Evolutionary conservation across 352 stramenopile species (phyloP).

Genomic region (Phytophthora syringae): DNA sequence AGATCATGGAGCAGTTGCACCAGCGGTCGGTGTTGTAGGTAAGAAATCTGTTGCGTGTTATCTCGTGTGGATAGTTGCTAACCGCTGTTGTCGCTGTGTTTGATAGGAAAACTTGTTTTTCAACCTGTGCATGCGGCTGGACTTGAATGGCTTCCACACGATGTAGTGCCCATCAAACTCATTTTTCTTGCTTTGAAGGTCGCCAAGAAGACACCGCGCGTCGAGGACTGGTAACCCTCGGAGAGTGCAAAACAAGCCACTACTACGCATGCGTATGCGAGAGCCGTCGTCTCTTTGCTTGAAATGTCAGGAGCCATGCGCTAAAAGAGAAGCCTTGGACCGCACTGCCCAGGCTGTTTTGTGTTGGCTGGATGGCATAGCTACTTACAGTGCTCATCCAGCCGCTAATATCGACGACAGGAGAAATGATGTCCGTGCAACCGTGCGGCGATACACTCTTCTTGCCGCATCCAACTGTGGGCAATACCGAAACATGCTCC

Average conservation of each 20-base stretch:
- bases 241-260: no score
- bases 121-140: constrained; percentile 64
- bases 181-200: constrained; percentile 25
- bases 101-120: constrained; percentile 71
- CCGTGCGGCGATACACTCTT: constrained; percentile 81
- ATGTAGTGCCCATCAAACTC: constrained; percentile 35
- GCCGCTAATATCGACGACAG: constrained; percentile 63
- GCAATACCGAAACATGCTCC: no score
- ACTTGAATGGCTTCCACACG: constrained; percentile 79
- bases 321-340: no score
- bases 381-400: constrained; percentile 73
- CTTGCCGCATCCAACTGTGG: constrained; percentile 72
- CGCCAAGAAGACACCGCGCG: no score
- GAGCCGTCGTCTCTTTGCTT: constrained; percentile 15
- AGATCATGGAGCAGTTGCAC: constrained; percentile 92
- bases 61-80: neutral
- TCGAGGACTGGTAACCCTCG: no score
- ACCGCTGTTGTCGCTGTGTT: constrained; percentile 2
- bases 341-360: constrained; percentile 12
- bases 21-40: constrained; percentile 86
- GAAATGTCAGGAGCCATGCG: constrained; percentile 35
- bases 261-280: no score
- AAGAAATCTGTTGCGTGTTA: neutral
- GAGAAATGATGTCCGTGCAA: constrained; percentile 65
- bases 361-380: constrained; percentile 28